Evolutionary conservation across 2,329 filamentous ascomycete genomes (phyloP).

Genomic region (Pseudogymnoascus sp.): DNA sequence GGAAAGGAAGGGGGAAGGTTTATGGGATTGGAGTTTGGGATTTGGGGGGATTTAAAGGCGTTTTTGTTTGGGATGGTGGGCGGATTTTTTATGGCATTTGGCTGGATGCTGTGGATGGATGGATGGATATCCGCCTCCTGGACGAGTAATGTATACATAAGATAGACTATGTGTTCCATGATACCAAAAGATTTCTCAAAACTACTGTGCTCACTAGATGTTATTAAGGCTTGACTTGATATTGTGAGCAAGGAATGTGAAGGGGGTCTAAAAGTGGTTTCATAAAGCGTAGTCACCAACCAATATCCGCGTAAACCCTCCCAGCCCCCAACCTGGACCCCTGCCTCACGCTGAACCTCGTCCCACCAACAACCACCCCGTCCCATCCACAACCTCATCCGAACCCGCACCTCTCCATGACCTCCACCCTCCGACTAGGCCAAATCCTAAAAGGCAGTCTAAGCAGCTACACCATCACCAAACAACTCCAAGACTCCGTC

Average conservation of each 20-base stretch:
- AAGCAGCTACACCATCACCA: constrained; percentile 14
- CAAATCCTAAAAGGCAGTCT: constrained; percentile 12
- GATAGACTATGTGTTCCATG: neutral
- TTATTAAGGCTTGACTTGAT: neutral
- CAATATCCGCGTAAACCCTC: no score
- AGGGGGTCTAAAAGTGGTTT: no score
- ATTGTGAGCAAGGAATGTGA: no score
- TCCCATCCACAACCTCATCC: neutral
- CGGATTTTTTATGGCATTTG: neutral
- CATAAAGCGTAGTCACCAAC: no score
- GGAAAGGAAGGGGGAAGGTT: neutral
- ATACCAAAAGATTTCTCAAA: neutral
- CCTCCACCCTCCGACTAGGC: constrained; percentile 9
- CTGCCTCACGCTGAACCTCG: neutral
- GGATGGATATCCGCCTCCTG: neutral
- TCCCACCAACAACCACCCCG: neutral
- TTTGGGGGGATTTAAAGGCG: neutral
- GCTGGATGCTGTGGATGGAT: neutral
- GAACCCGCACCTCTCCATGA: neutral
- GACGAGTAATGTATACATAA: neutral
- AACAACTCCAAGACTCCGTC: constrained; percentile 16
- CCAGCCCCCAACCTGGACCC: no score
- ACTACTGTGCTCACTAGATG: neutral
- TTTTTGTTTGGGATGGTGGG: neutral
- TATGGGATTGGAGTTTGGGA: neutral